Evolutionary conservation across 2,329 filamentous ascomycete species (phyloP).

Genomic region (Tolypocladium tropicale): DNA sequence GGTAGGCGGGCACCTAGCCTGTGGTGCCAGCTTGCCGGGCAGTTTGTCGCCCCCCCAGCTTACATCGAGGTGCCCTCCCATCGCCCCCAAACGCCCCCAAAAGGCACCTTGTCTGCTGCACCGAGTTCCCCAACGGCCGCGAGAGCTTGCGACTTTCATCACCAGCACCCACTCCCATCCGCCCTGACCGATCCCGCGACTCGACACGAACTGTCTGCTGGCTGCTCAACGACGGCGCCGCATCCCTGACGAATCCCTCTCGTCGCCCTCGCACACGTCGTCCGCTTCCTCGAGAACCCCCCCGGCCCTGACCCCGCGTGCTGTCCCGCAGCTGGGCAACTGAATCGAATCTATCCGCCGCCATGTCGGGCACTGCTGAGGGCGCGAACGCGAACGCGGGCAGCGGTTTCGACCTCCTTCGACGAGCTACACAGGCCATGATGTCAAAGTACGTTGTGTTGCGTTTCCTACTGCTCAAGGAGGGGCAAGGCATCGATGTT

Average conservation of each 20-base stretch:
- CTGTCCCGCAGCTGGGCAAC: background rate
- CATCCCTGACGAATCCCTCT: background rate
- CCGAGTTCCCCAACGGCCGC: background rate
- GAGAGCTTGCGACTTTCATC: background rate
- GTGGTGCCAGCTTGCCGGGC: background rate
- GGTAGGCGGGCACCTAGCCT: too few relatives aligned
- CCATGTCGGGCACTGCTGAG: constrained; percentile 40
- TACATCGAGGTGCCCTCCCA: background rate
- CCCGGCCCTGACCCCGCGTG: background rate
- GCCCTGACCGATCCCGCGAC: background rate
- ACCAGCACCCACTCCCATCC: background rate
- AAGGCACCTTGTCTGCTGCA: background rate
- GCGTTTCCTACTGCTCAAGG: constrained; percentile 12
- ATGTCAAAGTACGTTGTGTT: constrained; percentile 47
- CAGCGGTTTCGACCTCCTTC: constrained; percentile 45
- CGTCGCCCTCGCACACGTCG: background rate
- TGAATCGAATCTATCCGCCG: constrained; percentile 6
- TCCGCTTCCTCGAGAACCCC: background rate
- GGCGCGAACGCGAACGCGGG: constrained; percentile 19
- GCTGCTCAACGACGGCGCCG: background rate
- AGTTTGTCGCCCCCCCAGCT: background rate
- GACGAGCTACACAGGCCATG: constrained; percentile 52
- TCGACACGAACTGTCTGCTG: background rate
- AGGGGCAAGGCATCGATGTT: constrained; percentile 4
- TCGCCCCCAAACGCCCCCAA: background rate